Base-by-base conservation (phyloP, 1,139 yeast species). In the Eremothecium cymbalariae region DNA sequence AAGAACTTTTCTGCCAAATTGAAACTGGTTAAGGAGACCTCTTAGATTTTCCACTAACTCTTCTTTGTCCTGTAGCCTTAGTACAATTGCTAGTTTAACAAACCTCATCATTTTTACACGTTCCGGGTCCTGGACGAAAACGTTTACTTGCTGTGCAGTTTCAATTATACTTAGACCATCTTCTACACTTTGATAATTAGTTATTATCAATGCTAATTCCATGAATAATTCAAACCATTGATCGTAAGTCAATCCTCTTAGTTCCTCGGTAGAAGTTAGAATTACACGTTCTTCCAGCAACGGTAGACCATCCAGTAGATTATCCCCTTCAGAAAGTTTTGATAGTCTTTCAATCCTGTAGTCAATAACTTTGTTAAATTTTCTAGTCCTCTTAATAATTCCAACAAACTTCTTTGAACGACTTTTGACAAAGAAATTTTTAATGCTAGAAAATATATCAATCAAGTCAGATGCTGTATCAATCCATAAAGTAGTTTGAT, bases 201-300 rank as follows among this genome's bases (percentile, higher is more conserved):
- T 76, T 30, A 80, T 67, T 16, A 77, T 65, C 16, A 90, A 55
- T 0, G 94, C 77, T 47, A 81, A 74, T 48, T 79, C 82, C 68
- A 86, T 78, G 51, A 86, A 84, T 6, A 90, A 64, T 42, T 72
- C 75, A 54, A 86, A 85, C 98, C 98, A 90, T 25, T 70, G 70
- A 29, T 79, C 82, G 52, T 83, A 83, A 1, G 68, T 64, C 14
- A 86, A 62, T 0, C 95, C 95, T 41, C 95, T 68, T 51, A 82
- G 82, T 42, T 72, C 79, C 4, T 57, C 55, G 1, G 59, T 56
- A 3, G 64, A 60, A 0, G 66, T 60, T 17, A 63, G 40, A 2
- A 70, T 38, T 59, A 69, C 45, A 62, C 63, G 43, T 37, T 57
- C 64, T 40, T 63, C 68, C 41, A 53, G 47, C 8, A 59, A 48